Conservation (phyloP, 441 rosid species). For the Syzygium malaccense region DNA sequence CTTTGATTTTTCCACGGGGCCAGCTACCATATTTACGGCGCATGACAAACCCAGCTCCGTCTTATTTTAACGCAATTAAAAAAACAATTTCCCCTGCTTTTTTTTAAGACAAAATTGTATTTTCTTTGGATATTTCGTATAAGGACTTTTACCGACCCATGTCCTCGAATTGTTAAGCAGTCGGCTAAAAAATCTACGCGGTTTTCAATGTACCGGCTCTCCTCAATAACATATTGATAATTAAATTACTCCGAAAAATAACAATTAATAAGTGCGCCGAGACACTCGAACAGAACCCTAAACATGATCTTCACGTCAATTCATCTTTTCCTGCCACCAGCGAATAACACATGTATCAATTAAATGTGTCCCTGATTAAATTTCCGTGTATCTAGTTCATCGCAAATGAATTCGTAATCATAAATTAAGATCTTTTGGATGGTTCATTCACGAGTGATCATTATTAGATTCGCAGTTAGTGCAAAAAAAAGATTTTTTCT, state of each 20-base stretch:
- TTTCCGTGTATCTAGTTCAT: background rate
- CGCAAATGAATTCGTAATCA: background rate
- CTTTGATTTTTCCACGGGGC: background rate
- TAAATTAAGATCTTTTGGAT: background rate
- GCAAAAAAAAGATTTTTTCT: too few relatives aligned
- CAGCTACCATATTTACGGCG: background rate
- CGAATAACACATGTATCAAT: background rate
- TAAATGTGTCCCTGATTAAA: background rate
- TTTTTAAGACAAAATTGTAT: background rate
- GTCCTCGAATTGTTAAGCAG: background rate
- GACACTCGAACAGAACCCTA: background rate
- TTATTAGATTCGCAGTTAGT: fast-evolving
- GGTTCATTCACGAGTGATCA: background rate
- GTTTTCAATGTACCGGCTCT: fast-evolving
- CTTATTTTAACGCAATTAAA: background rate
- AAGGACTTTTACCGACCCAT: background rate
- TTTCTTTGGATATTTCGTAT: background rate
- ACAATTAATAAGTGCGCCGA: background rate
- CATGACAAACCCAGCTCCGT: background rate
- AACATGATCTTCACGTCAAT: background rate
- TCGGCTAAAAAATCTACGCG: background rate
- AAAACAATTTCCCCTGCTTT: background rate
- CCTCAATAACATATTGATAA: background rate
- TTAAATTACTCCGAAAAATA: background rate
- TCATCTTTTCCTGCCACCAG: background rate